Base-by-base conservation (phyloP, 371 early-diverging fungal genomes). In the Basidiobolus meristosporus region DNA sequence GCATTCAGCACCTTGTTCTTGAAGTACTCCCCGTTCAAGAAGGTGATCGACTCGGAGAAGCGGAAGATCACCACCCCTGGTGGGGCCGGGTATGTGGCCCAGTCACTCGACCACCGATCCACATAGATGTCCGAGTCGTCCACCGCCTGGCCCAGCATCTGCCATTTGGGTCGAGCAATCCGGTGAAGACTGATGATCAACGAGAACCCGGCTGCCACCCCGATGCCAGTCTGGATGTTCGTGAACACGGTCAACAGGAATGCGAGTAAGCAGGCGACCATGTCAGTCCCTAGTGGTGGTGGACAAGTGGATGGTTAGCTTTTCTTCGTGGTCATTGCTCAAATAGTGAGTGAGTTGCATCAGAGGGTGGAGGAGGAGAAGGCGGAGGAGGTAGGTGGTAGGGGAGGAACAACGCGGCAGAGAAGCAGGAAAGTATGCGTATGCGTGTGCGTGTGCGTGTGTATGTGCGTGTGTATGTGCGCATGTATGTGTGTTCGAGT, bases 11-110 rank as follows among this genome's bases (percentile, higher is more conserved):
- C 55, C 23, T 47, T 45, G 20, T 64, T 60, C 17, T 57, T 47
- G 26, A 70, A 44, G 49, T 56, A 70, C 2, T 59, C 46, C 3
- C 70, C 46, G 59, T 85, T 85, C 40, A 82, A 77, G 58, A 77
- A 85, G 0, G 74, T 67, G 7, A 82, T 47, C 9, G 71, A 63
- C 35, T 80, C 80, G 39, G 73, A 63, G n/a, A 69, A 57, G 32
- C 66, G 58, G 59, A 80, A 70, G 18, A 72, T 67, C 21, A 76
- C 39, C 30, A 80, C 42, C 14, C 76, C 75, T 18, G 52, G 59
- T 7, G 68, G 71, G 2, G 69, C 42, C 0, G 53, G 33, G 1
- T 31, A 14, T 3, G 44, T 44, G 14, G 31, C 38, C 17, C 29
- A 31, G 28, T 22, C 36, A 14, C 44, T 37, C 7, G 33, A 39